Base-by-base conservation (phyloP, 2,329 filamentous ascomycete genomes). In the Phialophora macrospora region DNA sequence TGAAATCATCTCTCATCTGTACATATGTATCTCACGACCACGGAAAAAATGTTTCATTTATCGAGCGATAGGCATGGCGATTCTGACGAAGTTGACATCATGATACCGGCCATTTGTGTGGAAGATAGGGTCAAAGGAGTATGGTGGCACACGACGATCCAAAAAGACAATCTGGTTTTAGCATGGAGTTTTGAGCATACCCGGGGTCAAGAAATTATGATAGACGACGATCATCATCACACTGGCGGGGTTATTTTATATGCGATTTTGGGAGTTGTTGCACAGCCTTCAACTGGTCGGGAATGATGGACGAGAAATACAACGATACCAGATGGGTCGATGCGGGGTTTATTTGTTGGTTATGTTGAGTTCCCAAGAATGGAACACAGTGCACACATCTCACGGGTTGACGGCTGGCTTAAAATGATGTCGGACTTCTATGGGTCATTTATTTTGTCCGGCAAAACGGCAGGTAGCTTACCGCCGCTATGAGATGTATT, bases 1-100 rank as follows among this genome's bases (percentile, higher is more conserved):
- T 60, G 55, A n/a, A 44, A 60, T 30, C 46, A 28, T 60, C 60
- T 65, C 64, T 63, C 26, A 26, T 64, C 54, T 68, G 65, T 69
- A 68, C 60, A 68, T 70, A 70, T 66, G 62, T 65, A 68, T 64
- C 62, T 64, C 54, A 68, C 64, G 62, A 67, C 63, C 46, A 44
- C 51, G 63, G 62, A 68, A 66, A 66, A 67, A 66, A 59, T 63
- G 20, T 60, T 46, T 68, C 64, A 17, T 67, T 56, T 55, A 64
- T 59, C 60, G 68, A 68, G 64, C 66, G 63, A 60, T 69, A 69
- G 71, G 68, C 66, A 70, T 72, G 70, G 71, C 71, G 71, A 69
- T 68, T 68, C 38, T 70, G 67, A 71, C 65, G 69, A 68, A 66
- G 61, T 69, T 70, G 65, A 71, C 68, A 71, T 71, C 71, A 71